Conservation (phyloP, 371 early-diverging fungal species). For the Fennellomyces sp. region DNA sequence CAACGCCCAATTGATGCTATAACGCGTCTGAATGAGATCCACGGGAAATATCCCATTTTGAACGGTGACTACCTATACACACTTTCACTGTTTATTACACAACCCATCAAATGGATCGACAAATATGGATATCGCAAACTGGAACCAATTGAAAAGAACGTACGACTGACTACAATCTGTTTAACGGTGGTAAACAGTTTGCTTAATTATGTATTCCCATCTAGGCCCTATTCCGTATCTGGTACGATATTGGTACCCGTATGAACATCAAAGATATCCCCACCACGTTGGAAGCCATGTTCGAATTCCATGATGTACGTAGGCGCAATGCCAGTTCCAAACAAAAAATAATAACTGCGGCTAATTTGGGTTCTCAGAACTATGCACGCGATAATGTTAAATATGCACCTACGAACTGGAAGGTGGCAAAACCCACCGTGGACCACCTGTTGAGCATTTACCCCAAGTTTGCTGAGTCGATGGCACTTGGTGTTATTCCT, state of each 20-base stretch:
- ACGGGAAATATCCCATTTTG: slow-evolving; percentile 49
- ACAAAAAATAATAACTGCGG: background rate
- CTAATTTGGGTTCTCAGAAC: background rate
- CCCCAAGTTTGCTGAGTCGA: slow-evolving; percentile 27
- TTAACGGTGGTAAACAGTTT: no score
- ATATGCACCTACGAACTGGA: slow-evolving; percentile 25
- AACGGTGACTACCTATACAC: slow-evolving; percentile 58
- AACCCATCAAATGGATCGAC: slow-evolving; percentile 49
- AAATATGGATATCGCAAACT: slow-evolving; percentile 49
- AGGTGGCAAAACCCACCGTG: slow-evolving; percentile 31
- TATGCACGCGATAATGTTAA: slow-evolving; percentile 12
- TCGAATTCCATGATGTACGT: slow-evolving; percentile 19
- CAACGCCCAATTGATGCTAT: slow-evolving; percentile 32
- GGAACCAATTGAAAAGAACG: slow-evolving; percentile 47
- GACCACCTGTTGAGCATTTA: slow-evolving; percentile 23
- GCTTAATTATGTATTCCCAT: background rate
- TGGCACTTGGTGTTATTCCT: background rate
- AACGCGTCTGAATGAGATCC: slow-evolving; percentile 52
- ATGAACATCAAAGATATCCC: slow-evolving; percentile 61
- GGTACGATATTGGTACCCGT: slow-evolving; percentile 38
- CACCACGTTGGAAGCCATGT: slow-evolving; percentile 40
- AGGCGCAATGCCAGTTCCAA: background rate
- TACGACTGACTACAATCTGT: background rate
- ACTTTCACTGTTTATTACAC: slow-evolving; percentile 45
- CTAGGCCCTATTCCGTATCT: slow-evolving; percentile 39